Percentiles rank a stretch among this genome's conserved stretches.
Evolutionary conservation across 345 rosid species (phyloP).

Genomic region (Eucalyptus regnans): DNA sequence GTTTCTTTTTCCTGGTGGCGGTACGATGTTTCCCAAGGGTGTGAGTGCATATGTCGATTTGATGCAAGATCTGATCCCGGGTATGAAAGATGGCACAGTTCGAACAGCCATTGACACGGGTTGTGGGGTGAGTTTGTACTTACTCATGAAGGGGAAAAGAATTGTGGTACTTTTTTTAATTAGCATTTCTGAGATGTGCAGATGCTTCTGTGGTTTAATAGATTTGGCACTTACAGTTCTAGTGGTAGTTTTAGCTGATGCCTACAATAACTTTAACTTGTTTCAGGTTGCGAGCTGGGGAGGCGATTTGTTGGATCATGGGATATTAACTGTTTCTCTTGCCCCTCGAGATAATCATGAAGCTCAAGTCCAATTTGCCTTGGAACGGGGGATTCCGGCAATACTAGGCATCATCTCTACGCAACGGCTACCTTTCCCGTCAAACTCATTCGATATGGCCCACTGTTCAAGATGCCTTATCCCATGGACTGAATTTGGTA

Average conservation of each 20-base stretch:
- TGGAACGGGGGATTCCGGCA: constrained; percentile 98
- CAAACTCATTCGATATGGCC: constrained; percentile 96
- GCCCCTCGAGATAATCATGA: constrained; percentile 99
- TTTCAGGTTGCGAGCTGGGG: constrained; percentile 99
- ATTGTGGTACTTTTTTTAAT: not conserved
- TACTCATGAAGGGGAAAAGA: not conserved
- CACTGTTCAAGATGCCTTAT: constrained; percentile 99
- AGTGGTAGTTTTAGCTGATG: not conserved
- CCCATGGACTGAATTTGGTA: constrained; percentile 99
- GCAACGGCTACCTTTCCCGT: constrained; percentile 93
- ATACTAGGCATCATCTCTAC: constrained; percentile 97
- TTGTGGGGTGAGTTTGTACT: constrained; percentile 64
- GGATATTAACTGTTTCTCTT: constrained; percentile 79
- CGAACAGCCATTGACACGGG: constrained; percentile 97
- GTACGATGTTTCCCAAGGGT: constrained; percentile 96
- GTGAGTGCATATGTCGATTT: constrained; percentile 86
- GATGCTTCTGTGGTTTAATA: not conserved
- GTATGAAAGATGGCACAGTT: constrained; percentile 83
- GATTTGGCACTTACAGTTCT: not conserved
- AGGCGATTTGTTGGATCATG: constrained; percentile 86
- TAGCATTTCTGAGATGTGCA: not conserved
- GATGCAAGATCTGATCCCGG: constrained; percentile 95
- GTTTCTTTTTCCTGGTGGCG: constrained; percentile 95
- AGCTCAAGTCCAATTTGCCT: constrained; percentile 97
- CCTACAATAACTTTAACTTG: not conserved